phyloP scores from a whole-genome alignment of 305 asterid species.

The Coffea humblotiana region DNA sequence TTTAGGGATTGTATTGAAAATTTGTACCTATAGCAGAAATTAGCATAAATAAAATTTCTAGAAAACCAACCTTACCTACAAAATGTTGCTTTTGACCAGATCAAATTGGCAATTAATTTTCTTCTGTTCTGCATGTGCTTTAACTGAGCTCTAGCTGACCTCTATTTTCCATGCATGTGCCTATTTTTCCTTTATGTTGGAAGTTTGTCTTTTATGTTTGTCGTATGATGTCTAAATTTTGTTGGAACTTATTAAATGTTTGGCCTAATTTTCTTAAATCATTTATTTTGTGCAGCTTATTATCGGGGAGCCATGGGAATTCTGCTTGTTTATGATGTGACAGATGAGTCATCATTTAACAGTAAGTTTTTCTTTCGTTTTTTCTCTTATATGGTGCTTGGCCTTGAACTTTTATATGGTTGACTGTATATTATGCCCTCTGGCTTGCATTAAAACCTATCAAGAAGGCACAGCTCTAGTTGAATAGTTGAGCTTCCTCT shows the following conservation, averaged over 20 bases:
- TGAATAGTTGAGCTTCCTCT: neutral
- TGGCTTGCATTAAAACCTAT: neutral
- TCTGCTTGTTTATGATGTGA: conserved; percentile 84
- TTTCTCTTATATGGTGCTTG: conserved; percentile 9
- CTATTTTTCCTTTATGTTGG: neutral
- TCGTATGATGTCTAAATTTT: neutral
- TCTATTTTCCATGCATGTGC: neutral
- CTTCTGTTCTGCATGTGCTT: neutral
- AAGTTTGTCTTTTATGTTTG: neutral
- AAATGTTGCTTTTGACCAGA: neutral
- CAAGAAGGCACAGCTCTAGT: neutral
- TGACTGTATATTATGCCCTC: neutral
- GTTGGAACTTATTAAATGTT: neutral
- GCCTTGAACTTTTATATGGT: neutral
- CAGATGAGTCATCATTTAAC: conserved; percentile 89
- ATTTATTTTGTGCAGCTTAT: conserved; percentile 55
- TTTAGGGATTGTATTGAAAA: neutral
- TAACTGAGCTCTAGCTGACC: neutral
- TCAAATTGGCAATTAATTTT: neutral
- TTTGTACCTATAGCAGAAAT: neutral
- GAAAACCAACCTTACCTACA: neutral
- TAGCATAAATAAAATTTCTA: too few species aligned
- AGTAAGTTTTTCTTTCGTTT: conserved; percentile 44
- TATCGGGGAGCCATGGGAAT: conserved; percentile 98
- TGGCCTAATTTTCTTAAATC: conserved; percentile 14